Evolutionary conservation across 495 filamentous ascomycete genomes (phyloP).

Genomic region (Tuber aestivum): DNA sequence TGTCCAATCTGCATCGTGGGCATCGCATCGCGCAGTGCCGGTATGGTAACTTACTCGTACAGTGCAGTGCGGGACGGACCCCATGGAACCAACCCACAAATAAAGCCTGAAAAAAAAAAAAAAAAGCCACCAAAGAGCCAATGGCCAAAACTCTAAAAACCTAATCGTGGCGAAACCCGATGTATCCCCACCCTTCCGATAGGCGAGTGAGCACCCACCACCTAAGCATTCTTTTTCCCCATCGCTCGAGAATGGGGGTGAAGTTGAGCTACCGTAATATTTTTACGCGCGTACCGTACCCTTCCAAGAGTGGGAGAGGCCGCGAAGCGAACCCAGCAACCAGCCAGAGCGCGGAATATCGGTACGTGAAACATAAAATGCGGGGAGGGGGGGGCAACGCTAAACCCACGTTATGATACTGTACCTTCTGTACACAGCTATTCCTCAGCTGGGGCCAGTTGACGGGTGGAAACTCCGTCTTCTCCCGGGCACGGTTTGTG

Average conservation of each 20-base stretch:
- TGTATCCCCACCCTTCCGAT: background rate
- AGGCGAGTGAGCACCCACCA: background rate
- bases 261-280: background rate
- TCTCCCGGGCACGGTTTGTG: background rate
- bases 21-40: too few species aligned
- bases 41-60: too few species aligned
- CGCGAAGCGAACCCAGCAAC: background rate
- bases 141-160: background rate
- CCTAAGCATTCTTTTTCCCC: background rate
- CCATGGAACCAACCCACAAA: background rate
- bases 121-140: background rate
- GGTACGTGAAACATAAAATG: background rate
- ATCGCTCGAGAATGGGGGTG: background rate
- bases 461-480: background rate
- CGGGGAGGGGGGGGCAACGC: background rate
- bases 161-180: background rate
- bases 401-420: too few species aligned
- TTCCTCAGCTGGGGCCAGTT: background rate
- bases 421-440: background rate
- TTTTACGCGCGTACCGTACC: background rate
- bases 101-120: background rate
- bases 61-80: too few species aligned
- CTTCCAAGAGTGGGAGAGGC: background rate
- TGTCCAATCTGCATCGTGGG: background rate
- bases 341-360: background rate